Base-by-base conservation (phyloP, 805 yeast genomes). In the Candida glaebosa region DNA sequence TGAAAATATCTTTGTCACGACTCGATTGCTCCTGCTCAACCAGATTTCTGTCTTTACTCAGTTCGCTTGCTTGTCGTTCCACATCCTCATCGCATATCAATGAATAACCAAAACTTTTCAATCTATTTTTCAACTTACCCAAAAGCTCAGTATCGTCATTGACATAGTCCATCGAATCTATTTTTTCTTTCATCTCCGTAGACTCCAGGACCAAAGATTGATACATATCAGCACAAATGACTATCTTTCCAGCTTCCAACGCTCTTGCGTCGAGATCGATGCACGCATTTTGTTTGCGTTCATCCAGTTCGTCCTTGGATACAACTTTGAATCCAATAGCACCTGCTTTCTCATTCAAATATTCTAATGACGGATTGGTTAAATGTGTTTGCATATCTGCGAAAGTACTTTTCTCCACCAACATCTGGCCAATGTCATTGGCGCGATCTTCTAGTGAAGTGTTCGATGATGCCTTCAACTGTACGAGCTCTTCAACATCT, bases 281-380 rank as follows among this genome's bases (percentile, higher is more conserved):
- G 4, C 33, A 15, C 2, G 40, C 34, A 33, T 44, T 41, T 6
- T 5, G n/a, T 18, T 32, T 18, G 3, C 26, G 24, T 7, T 20
- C 42, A 0, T 44, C 36, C 24, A 48, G 54, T 19, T 51, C 54
- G 12, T 41, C 44, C 22, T 26, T 17, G 15, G 43, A 37, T 17
- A 45, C 14, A 10, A 45, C 3, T 50, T 46, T 1, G 57, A 77
- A 41, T 93, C 96, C 2, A 65, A 46, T 8, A 10, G 32, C 37
- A 14, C 18, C 19, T 16, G 41, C 34, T 31, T 37, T 30, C 25
- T 37, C 25, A 3, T 16, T 37, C 26, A 37, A 39, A 31, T 35
- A 41, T 17, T 22, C 19, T 4, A 22, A 30, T 5, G 45, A 39
- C 8, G 37, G 37, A 2, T 47, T 44, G 18, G 20, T 26, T 18